Percentiles rank a stretch among this genome's conserved stretches.
phyloP scores from a whole-genome alignment of 2,329 filamentous ascomycete species.

The Rosellinia necatrix region DNA sequence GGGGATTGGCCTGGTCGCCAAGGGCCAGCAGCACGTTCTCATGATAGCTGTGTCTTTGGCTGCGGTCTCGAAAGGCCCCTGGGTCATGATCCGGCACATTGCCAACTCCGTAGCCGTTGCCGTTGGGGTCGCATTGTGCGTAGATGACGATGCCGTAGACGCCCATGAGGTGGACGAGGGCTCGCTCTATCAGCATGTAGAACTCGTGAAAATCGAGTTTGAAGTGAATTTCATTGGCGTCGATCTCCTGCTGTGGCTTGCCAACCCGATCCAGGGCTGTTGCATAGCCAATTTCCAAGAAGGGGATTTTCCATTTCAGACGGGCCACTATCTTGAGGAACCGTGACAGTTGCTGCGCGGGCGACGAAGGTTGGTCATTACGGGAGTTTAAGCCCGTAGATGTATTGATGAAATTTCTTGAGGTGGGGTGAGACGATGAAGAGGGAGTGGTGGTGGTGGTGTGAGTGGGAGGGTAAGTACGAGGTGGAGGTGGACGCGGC shows the following conservation, averaged over 20 bases:
- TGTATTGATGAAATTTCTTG: conserved; percentile 5
- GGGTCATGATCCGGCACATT: background rate
- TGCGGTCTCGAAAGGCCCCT: conserved; percentile 13
- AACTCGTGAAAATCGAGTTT: conserved; percentile 80
- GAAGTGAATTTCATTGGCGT: conserved; percentile 65
- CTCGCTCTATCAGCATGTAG: conserved; percentile 73
- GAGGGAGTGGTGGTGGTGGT: background rate
- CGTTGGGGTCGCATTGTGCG: conserved; percentile 19
- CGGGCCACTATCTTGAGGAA: conserved; percentile 65
- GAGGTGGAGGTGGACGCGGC: conserved; percentile 16
- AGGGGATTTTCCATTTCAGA: conserved; percentile 66
- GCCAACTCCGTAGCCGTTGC: conserved; percentile 13
- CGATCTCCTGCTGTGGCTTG: conserved; percentile 41
- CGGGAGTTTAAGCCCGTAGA: conserved; percentile 3
- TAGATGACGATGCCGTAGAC: conserved; percentile 63
- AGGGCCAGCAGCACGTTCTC: conserved; percentile 70
- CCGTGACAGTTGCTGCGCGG: conserved; percentile 53
- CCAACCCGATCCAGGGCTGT: conserved; percentile 50
- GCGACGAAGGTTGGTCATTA: conserved; percentile 21
- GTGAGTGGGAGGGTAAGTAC: background rate
- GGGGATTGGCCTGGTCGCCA: conserved; percentile 59
- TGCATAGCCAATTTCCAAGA: conserved; percentile 61
- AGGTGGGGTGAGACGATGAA: background rate
- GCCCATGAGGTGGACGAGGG: conserved; percentile 68
- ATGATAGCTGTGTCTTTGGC: conserved; percentile 63